Percentiles rank a stretch among this genome's conserved stretches.
Evolutionary conservation across 75 land plant species (phyloP).

Genomic region (Selaginella moellendorffii): DNA sequence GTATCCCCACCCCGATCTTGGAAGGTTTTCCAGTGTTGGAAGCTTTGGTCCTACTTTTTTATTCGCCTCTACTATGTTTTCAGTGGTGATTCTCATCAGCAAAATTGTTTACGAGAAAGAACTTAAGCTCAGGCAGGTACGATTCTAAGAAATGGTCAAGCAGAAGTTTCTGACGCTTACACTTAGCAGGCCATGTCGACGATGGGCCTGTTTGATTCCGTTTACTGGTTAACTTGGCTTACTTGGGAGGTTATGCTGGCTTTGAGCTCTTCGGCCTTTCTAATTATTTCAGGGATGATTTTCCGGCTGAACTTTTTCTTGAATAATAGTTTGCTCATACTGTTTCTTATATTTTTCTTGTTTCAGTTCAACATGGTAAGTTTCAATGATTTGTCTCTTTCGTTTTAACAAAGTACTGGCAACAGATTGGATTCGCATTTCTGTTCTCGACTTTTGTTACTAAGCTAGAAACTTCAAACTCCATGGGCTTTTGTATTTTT

Average conservation of each 20-base stretch:
- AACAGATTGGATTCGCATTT: slow-evolving; percentile 4
- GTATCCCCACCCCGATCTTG: slow-evolving; percentile 83
- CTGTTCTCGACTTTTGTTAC: background rate
- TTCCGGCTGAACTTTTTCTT: slow-evolving; percentile 3
- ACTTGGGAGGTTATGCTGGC: background rate
- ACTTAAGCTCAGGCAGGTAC: slow-evolving; percentile 87
- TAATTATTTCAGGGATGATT: background rate
- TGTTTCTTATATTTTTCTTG: background rate
- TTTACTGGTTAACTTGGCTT: slow-evolving; percentile 6
- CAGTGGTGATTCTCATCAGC: slow-evolving; percentile 78
- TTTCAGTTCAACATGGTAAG: slow-evolving; percentile 1
- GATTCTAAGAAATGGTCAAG: background rate
- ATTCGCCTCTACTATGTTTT: slow-evolving; percentile 89
- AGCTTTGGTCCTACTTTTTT: slow-evolving; percentile 61
- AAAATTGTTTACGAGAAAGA: slow-evolving; percentile 70
- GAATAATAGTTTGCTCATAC: background rate
- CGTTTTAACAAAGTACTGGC: background rate
- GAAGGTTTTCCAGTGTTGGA: slow-evolving; percentile 41
- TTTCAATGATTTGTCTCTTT: background rate
- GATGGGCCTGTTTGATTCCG: slow-evolving; percentile 2
- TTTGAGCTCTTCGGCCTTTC: background rate
- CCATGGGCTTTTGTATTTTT: slow-evolving; percentile 3
- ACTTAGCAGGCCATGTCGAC: slow-evolving; percentile 61
- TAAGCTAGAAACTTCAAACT: background rate
- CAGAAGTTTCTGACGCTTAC: background rate